Evolutionary conservation across 179 eudicot species (phyloP), one percentile per base, ranked within the genome.

Genomic region (Carnegiea gigantea): DNA sequence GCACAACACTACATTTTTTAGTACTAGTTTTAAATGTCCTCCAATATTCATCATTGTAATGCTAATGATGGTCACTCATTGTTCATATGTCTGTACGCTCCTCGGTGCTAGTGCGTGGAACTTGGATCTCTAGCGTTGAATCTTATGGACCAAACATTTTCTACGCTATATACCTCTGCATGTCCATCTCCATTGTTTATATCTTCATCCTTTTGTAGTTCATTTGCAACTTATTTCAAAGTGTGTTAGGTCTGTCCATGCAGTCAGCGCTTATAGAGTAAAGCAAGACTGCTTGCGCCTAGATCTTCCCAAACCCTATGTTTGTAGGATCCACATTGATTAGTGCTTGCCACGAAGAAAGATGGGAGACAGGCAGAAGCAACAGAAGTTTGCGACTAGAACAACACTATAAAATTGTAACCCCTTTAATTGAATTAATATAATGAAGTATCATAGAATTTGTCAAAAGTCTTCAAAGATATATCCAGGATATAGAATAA

Each of bases 401-500:
- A 64, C 28, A 48, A 46, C 28, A 74, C 26, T 33, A 62, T 7
- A 64, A 54, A 51, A 51, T 13, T 3, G 17, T 13, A 12, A 17
- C 18, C 57, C 57, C 17, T 51, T 51, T 12, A 23, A 65, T 44
- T 71, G 43, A 67, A 40, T 36, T 49, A 26, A 23, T 30, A 2
- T 68, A 21, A 83, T 40, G 71, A 75, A 43, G 8, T 48, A 76
- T 30, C 53, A 79, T 51, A 26, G 71, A 33, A 28, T n/a, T 33
- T 53, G 67, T 3, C 15, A 54, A 72, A 72, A 79, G 78, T 10
- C 36, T 51, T 73, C 65, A 73, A 38, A 60, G 23, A 38, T 15
- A 49, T 38, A 40, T 68, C 57, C 70, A 80, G 49, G 33, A 73
- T 64, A 81, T n/a, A 76, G n/a, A 72, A 43, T 17, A 36, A 54